Conservation (phyloP, 2,329 filamentous ascomycete species). For the Aspergillus fischeri region DNA sequence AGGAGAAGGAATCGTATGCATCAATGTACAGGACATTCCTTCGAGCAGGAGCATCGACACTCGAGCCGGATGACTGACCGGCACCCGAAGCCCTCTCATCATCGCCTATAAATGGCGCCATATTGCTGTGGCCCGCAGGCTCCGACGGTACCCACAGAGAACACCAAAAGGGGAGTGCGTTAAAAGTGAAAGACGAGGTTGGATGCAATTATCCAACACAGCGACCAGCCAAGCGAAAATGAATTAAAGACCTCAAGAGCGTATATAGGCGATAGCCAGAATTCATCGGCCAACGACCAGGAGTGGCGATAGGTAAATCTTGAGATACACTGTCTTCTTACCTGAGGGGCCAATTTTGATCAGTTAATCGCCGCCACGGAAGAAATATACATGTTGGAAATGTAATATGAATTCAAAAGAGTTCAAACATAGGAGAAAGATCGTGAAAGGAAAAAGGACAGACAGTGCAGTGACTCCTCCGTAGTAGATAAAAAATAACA, state of each 20-base stretch:
- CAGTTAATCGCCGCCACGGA: background rate
- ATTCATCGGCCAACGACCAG: background rate
- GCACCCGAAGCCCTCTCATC: slow-evolving; percentile 15
- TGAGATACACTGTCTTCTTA: background rate
- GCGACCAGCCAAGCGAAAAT: background rate
- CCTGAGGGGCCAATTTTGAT: background rate
- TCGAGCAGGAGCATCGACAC: background rate
- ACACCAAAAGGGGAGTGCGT: background rate
- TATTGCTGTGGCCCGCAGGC: slow-evolving; percentile 1
- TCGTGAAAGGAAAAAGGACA: background rate
- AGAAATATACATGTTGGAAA: background rate
- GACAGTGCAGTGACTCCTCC: background rate
- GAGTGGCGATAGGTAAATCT: background rate
- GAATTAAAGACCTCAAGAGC: background rate
- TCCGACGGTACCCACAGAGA: background rate
- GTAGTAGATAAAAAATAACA: background rate
- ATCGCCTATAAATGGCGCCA: slow-evolving; percentile 30
- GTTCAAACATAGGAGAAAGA: background rate
- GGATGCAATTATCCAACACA: background rate
- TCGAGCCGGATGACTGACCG: background rate
- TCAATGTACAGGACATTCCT: slow-evolving; percentile 76
- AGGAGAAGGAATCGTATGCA: slow-evolving; percentile 94
- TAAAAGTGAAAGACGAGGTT: background rate
- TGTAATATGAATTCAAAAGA: background rate
- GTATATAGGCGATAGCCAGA: background rate